Conservation (phyloP, 345 rosid genomes). For the Eucalyptus curtisii region DNA sequence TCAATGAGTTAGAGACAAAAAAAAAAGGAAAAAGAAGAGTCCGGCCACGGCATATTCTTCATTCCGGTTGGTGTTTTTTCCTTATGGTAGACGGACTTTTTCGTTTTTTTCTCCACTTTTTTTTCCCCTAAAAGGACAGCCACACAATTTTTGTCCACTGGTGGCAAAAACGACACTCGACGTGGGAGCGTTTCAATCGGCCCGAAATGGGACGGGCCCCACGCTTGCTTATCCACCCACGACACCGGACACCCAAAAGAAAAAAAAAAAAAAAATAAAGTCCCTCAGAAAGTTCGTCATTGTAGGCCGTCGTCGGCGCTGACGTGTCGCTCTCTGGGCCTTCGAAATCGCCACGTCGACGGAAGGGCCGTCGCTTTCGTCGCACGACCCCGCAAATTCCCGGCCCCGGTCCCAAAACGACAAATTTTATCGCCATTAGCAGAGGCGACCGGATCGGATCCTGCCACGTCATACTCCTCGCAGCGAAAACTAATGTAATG, state of each 20-base stretch:
- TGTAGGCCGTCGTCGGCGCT: background rate
- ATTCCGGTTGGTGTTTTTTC: background rate
- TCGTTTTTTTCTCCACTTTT: background rate
- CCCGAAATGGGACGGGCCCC: background rate
- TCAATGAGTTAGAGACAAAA: background rate
- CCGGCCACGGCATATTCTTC: background rate
- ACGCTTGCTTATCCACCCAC: background rate
- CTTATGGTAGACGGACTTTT: background rate
- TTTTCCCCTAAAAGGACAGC: background rate
- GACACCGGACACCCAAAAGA: background rate
- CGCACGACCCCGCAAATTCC: background rate
- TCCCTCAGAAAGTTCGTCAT: background rate
- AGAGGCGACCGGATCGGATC: background rate
- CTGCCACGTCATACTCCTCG: background rate
- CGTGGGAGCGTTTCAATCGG: background rate
- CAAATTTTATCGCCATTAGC: background rate
- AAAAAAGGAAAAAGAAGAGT: background rate
- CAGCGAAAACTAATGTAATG: background rate
- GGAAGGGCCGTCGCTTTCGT: background rate
- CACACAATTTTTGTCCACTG: background rate
- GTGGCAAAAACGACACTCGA: background rate
- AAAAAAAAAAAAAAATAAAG: no score
- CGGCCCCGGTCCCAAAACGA: background rate
- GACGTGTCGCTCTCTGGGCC: background rate
- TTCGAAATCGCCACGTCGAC: background rate